Conservation (phyloP, 805 yeast species). For the Wickerhamiella azyma region DNA sequence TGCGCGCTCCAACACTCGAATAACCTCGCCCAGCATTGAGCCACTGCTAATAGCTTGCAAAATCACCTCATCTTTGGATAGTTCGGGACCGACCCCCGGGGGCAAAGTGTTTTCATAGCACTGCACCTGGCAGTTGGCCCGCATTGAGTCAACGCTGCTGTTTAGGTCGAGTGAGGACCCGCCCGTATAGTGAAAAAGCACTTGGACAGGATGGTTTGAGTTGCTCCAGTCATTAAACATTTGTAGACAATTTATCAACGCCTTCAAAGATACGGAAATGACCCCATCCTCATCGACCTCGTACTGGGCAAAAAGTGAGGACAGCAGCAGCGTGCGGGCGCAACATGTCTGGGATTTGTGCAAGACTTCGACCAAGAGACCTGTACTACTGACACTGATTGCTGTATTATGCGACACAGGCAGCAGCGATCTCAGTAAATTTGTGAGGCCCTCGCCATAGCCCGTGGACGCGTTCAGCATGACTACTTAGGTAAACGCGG, state of each 20-base stretch:
- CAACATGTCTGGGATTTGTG: slow-evolving; percentile 5
- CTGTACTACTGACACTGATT: not conserved
- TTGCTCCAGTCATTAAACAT: slow-evolving; percentile 1
- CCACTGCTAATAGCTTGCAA: slow-evolving; percentile 3
- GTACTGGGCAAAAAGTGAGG: slow-evolving; percentile 1
- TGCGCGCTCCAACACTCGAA: not conserved
- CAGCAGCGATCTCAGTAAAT: not conserved
- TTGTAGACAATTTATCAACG: not conserved
- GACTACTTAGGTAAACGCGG: too few relatives aligned
- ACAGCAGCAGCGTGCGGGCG: slow-evolving; percentile 4
- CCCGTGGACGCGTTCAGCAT: slow-evolving; percentile 8
- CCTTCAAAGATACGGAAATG: slow-evolving; percentile 1
- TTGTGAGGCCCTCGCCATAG: not conserved
- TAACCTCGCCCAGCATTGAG: not conserved
- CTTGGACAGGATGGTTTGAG: not conserved
- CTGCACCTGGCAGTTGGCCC: slow-evolving; percentile 1
- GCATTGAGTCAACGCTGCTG: not conserved
- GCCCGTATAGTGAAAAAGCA: not conserved
- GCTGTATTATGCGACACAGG: not conserved
- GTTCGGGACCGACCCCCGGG: not conserved
- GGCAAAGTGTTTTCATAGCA: not conserved
- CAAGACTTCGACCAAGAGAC: slow-evolving; percentile 1
- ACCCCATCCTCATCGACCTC: not conserved
- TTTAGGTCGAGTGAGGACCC: not conserved
- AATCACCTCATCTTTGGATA: not conserved